These are phyloP conservation scores for Leishmania tarentolae DNA, from an alignment of 208 protist species.

Conservation along the genomic window DNA sequence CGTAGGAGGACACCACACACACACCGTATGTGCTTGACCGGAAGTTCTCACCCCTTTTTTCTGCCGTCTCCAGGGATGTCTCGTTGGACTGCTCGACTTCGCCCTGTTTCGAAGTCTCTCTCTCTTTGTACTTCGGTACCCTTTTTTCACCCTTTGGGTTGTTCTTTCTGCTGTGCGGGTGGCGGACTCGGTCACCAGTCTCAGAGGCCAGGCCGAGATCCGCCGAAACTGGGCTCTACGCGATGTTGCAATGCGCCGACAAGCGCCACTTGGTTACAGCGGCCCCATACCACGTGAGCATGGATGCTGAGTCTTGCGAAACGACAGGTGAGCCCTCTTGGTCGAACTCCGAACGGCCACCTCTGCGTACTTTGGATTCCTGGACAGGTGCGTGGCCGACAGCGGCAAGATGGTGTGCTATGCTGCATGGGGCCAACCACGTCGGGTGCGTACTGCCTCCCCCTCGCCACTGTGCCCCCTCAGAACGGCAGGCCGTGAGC, in stretches of 20 bases:
- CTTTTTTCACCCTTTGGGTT: neutral
- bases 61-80: too few relatives aligned
- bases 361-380: neutral
- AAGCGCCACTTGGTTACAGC: neutral
- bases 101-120: neutral
- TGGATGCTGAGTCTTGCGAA: neutral
- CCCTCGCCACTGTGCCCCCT: too few relatives aligned
- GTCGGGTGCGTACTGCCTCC: neutral
- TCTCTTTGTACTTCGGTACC: neutral
- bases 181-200: neutral
- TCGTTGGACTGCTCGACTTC: too few relatives aligned
- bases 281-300: too few relatives aligned
- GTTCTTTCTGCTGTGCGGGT: too few relatives aligned
- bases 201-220: neutral
- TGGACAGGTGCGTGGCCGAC: neutral
- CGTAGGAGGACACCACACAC: too few relatives aligned
- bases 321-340: neutral
- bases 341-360: neutral
- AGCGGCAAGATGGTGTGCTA: neutral
- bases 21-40: too few relatives aligned
- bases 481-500: too few relatives aligned
- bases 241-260: neutral
- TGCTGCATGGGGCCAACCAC: neutral
- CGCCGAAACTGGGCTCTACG: neutral
- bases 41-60: too few relatives aligned